Evolutionary conservation across 2,329 filamentous ascomycete species (phyloP).

Genomic region (Emericellopsis cladophorae): DNA sequence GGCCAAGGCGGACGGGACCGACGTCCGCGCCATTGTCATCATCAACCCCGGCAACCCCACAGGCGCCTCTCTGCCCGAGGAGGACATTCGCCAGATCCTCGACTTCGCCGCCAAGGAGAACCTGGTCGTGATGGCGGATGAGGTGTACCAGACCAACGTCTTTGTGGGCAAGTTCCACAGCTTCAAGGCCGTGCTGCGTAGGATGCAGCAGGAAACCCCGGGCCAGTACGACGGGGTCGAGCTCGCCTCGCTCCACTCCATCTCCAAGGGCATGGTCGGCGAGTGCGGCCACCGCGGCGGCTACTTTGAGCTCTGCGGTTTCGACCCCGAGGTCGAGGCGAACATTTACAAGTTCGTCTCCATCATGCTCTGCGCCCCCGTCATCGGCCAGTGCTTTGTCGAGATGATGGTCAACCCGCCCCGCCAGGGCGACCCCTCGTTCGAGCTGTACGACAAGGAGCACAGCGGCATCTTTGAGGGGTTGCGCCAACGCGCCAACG

Average conservation of each 20-base stretch:
- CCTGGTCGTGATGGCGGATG: conserved; percentile 85
- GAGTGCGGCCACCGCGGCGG: conserved; percentile 96
- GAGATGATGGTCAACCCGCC: conserved; percentile 98
- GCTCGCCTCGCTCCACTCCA: conserved; percentile 81
- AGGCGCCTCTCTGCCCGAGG: conserved; percentile 67
- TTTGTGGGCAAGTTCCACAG: conserved; percentile 90
- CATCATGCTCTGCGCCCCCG: conserved; percentile 91
- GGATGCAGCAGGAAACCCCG: conserved; percentile 62
- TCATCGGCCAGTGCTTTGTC: conserved; percentile 90
- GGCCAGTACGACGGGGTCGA: conserved; percentile 74
- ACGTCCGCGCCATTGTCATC: conserved; percentile 86
- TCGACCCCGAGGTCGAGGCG: conserved; percentile 71
- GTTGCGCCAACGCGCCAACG: conserved; percentile 65
- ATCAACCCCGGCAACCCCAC: conserved; percentile 99
- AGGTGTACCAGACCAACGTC: conserved; percentile 99
- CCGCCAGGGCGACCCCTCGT: conserved; percentile 67
- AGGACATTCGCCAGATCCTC: conserved; percentile 74
- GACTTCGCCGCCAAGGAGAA: conserved; percentile 76
- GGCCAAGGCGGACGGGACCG: conserved; percentile 64
- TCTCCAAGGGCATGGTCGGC: conserved; percentile 97
- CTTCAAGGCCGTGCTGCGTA: conserved; percentile 81
- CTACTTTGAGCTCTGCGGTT: conserved; percentile 92
- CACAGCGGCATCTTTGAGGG: conserved; percentile 73
- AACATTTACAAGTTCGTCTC: conserved; percentile 99
- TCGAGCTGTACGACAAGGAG: conserved; percentile 72